Base-by-base conservation (phyloP, 1,284 basidiomycete species). In the Leccinum colubrinum region DNA sequence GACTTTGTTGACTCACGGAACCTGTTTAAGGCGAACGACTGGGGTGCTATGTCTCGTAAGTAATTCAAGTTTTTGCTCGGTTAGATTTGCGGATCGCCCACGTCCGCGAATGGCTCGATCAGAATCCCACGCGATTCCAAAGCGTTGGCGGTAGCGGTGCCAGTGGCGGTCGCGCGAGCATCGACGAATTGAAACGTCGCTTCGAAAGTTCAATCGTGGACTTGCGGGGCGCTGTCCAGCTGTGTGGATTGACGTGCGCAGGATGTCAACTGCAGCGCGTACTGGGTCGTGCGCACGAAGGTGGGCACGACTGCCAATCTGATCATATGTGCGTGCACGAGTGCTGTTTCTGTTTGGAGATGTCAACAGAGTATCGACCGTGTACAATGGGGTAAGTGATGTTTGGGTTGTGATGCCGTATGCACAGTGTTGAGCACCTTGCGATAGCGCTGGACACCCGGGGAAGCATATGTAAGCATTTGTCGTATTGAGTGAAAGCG, bases 31-130 rank as follows among this genome's bases (percentile, higher is more conserved):
- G 80, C 81, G 0, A 86, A 87, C 50, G 85, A 87, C 61, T 87
- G 86, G 85, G 83, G 84, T 11, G 78, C 86, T 2, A 73, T 87
- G 48, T 84, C 84, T 57, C 84, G 86, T 86, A 66, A 57, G 82
- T 33, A 72, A 30, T 2, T 41, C 17, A 15, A 6, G 3, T 9
- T 3, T 57, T 20, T 2, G 4, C 35, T 52, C 43, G 46, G 33
- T 52, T 33, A 7, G 74, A 80, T 20, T 51, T 72, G 56, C 78
- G 85, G 3, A 69, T 83, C 22, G 67, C 73, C 3, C 80, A 80
- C 56, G 83, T 86, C 17, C 72, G 69, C 2, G 70, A 76, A 55
- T 87, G 86, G 86, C 67, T 87, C 9, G 70, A 72, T 3, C 70
- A 75, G 12, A 87, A 87, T 58, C 67, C 82, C 3, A 66, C 74